Evolutionary conservation across 1,284 basidiomycete species (phyloP), one percentile per base, ranked within the genome.

Genomic region (Leccinum brunneo-olivaceum): DNA sequence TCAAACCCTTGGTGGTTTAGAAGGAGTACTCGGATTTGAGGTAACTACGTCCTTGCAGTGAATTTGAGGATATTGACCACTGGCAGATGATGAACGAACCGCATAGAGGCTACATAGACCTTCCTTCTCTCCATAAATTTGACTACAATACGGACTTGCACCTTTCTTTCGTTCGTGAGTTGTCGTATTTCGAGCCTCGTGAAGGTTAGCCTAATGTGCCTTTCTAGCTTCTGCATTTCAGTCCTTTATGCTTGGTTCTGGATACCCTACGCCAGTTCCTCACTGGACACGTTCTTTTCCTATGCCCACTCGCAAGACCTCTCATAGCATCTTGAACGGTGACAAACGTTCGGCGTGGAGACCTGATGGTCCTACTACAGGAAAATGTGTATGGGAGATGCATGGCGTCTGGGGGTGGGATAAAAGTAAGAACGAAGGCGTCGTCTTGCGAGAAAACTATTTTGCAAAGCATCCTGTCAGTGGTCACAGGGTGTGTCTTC

Each of bases 371-470:
- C 84, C 83, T 14, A 84, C 84, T 0, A 52, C 65, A 34, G 86
- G 83, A 12, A 60, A 72, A 48, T 97, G 93, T 58, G 56, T 93
- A 0, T 97, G 92, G 93, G 81, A 89, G 55, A 76, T 84, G 67
- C 93, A 97, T 54, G 91, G 89, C 11, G 90, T 97, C 0, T 98
- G 95, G 95, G 78, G 81, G 1, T 98, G 88, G 86, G 84, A 92
- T 56, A 70, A 67, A 9, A 68, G 71, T 19, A 86, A 82, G 53
- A 64, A 81, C 7, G 71, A 79, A 45, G 81, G 84, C 0, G 80
- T 95, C 2, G 81, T 89, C 0, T 67, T 98, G 35, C 76, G 87
- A 43, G 87, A 93, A 57, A 86, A 78, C 55, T 98, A 97, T 64
- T 98, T 98, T 56, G 66, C 72, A 16, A 79, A 79, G 45, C 69